Conservation (phyloP, 1,139 yeast genomes). For the Hanseniaspora gamundiae region DNA sequence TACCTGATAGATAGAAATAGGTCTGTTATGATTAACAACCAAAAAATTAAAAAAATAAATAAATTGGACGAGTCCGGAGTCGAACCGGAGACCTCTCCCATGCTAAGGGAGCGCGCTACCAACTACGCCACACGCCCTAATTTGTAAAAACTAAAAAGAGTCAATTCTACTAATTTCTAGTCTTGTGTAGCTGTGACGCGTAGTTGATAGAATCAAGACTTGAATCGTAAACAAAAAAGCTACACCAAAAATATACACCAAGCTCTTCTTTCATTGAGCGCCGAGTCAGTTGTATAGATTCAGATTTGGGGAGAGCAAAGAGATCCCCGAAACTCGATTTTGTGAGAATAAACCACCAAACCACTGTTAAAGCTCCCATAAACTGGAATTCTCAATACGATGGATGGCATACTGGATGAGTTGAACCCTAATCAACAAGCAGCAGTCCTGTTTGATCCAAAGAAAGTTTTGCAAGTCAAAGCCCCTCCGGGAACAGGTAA, state of each 20-base stretch:
- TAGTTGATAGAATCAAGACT: too few species aligned
- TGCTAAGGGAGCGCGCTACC: conserved; percentile 86
- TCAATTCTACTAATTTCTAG: background rate
- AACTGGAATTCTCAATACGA: background rate
- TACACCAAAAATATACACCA: background rate
- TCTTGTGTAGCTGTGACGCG: background rate
- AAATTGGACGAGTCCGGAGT: conserved; percentile 32
- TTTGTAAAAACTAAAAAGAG: background rate
- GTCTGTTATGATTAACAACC: background rate
- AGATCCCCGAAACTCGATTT: too few species aligned
- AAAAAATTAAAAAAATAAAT: background rate
- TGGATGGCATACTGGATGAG: conserved; percentile 7
- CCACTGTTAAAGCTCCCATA: background rate
- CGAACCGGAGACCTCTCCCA: conserved; percentile 83
- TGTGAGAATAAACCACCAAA: background rate
- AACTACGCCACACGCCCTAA: conserved; percentile 84
- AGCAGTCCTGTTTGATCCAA: conserved; percentile 49
- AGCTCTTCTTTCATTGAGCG: background rate
- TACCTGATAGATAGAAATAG: background rate
- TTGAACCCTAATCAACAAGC: conserved; percentile 46
- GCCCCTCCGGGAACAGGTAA: conserved; percentile 94
- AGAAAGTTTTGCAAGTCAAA: conserved; percentile 52
- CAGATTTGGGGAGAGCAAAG: too few species aligned
- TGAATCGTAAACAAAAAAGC: background rate
- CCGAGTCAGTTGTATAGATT: too few species aligned